Conservation (phyloP, 345 rosid species). For the Gossypium australe region DNA sequence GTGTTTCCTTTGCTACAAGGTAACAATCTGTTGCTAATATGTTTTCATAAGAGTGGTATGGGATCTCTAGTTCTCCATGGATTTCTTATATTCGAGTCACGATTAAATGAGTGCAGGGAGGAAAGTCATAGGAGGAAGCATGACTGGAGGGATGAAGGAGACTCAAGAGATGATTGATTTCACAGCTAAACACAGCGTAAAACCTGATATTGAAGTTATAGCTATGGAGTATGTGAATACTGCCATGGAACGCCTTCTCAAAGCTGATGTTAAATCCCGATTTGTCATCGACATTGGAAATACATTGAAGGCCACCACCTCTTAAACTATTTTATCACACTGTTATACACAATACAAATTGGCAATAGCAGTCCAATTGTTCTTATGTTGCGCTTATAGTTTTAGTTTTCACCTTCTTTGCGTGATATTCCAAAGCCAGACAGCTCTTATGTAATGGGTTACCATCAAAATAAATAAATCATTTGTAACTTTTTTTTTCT, state of each 20-base stretch:
- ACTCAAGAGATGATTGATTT: slow-evolving; percentile 27
- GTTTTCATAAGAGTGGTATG: no score
- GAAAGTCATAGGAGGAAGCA: slow-evolving; percentile 40
- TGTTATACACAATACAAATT: no score
- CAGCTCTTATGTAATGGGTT: no score
- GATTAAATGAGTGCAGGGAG: slow-evolving; percentile 22
- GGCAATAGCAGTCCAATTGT: no score
- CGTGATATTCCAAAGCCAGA: no score
- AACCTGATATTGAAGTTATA: slow-evolving; percentile 48
- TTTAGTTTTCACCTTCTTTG: no score
- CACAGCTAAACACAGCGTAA: slow-evolving; percentile 41
- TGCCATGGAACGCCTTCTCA: slow-evolving; percentile 39
- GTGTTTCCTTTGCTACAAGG: slow-evolving; percentile 34
- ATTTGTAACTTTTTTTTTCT: no score
- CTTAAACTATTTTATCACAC: no score
- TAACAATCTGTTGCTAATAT: slow-evolving; percentile 4
- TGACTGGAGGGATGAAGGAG: slow-evolving; percentile 39
- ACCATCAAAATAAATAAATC: no score
- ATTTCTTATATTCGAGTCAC: neutral
- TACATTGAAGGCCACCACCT: neutral
- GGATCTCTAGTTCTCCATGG: no score
- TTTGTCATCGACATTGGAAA: slow-evolving; percentile 47
- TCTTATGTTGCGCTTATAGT: no score
- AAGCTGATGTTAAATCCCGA: slow-evolving; percentile 46
- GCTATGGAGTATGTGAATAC: slow-evolving; percentile 46